A percentile compares a stretch with the other conserved stretches of the same genome.
Conservation (phyloP, 2,329 filamentous ascomycete species). For the Orbilia blumenaviensis region DNA sequence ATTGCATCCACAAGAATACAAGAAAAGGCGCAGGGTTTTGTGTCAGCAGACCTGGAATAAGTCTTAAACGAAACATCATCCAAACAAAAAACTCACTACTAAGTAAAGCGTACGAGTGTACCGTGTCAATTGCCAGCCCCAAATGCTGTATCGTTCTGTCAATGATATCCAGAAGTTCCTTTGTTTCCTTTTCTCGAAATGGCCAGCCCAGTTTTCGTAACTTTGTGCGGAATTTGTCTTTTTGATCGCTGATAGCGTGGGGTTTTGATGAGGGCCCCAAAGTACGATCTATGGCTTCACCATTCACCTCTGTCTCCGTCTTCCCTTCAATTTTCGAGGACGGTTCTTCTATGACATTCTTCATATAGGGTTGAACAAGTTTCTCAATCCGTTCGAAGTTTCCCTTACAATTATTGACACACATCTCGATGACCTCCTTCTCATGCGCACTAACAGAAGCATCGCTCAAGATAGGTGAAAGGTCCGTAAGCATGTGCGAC, state of each 20-base stretch:
- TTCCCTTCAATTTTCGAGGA: not conserved
- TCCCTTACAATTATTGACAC: slow-evolving; percentile 38
- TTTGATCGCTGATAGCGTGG: slow-evolving; percentile 2
- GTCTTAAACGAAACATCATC: not conserved
- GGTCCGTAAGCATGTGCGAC: slow-evolving; percentile 44
- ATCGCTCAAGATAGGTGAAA: slow-evolving; percentile 35
- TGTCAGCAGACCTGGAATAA: not conserved
- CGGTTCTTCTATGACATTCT: not conserved
- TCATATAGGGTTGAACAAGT: slow-evolving; percentile 32
- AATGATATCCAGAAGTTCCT: slow-evolving; percentile 34
- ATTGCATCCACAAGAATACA: not conserved
- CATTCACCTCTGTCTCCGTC: no score
- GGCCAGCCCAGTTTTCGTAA: slow-evolving; percentile 35
- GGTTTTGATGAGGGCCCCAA: not conserved
- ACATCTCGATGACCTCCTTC: slow-evolving; percentile 40
- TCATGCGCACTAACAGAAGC: slow-evolving; percentile 30
- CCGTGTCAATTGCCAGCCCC: slow-evolving; percentile 41
- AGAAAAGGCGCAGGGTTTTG: no score
- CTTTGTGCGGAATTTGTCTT: slow-evolving; percentile 22
- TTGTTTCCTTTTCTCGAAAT: slow-evolving; percentile 48
- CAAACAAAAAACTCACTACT: slow-evolving; percentile 51
- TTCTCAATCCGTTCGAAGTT: slow-evolving; percentile 43
- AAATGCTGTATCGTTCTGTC: slow-evolving; percentile 49
- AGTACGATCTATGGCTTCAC: not conserved
- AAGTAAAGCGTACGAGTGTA: slow-evolving; percentile 53